Base-by-base conservation (phyloP, 129 eudicot genomes). In the Sambucus nigra region DNA sequence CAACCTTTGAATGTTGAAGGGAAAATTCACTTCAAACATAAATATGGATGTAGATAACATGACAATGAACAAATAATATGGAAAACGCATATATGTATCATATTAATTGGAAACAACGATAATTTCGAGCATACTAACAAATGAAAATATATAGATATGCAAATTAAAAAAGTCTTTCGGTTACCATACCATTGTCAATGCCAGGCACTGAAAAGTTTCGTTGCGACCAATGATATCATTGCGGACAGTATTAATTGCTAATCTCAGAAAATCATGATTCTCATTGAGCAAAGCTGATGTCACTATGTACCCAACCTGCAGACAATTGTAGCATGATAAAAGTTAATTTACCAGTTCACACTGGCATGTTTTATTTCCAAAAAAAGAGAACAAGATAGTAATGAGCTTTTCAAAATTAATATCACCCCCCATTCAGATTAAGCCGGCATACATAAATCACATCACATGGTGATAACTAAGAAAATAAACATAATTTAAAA, bases 151-250 rank as follows among this genome's bases (percentile, higher is more conserved):
- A 35, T 35, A 2, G 8, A 2, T 35, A 12, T 35, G 12, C 2
- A 64, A 17, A 51, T 63, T 27, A 59, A 52, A 5, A 1, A 29
- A 21, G 32, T 20, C 25, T 52, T 46, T 20, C 6, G 28, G 25
- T 19, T 31, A 51, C 15, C 84, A 62, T 92, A 92, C 99, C 99
- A 92, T 70, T 32, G 99, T 92, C 79, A 92, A 61, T 51, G 99
- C 94, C 31, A 92, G 85, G 73, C 99, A 92, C 75, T 92, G 96
- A 57, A 86, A 92, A 31, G 99, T 92, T 75, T 92, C 99, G 46
- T 92, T 92, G 65, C 96, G 92, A 0, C 99, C 99, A 23, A 86
- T 83, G 46, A 92, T 92, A 79, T 92, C 99, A 70, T 92, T 92
- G 62, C 99, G 96, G 40, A 92, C 99, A 4, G 96, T 78, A 67